Conservation (phyloP, 1,284 basidiomycete species). For the Melampsora abietis-canadensis region DNA sequence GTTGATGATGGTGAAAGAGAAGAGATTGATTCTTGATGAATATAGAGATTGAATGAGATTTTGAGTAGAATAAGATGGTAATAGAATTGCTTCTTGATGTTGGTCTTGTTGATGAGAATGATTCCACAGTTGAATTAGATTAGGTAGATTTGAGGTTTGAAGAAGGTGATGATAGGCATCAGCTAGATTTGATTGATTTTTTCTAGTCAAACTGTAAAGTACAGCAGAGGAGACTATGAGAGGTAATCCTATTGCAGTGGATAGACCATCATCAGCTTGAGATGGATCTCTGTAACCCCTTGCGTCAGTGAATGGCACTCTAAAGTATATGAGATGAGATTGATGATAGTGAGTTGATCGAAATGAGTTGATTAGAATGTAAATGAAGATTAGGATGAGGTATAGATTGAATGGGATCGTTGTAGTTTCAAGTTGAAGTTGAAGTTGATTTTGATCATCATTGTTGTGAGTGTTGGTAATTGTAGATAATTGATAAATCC, state of each 20-base stretch:
- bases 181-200: conserved; percentile 18
- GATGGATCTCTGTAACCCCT: conserved; percentile 49
- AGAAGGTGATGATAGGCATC: neutral
- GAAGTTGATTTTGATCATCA: neutral
- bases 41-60: conserved; percentile 47
- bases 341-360: neutral
- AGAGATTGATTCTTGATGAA: conserved; percentile 51
- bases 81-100: neutral
- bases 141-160: neutral
- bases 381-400: neutral
- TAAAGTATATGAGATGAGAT: conserved; percentile 45
- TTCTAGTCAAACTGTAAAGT: conserved; percentile 47
- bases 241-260: conserved; percentile 48
- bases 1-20: conserved; percentile 54
- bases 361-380: neutral
- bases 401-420: conserved; percentile 2
- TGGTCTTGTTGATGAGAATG: conserved; percentile 45
- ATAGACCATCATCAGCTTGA: conserved; percentile 50
- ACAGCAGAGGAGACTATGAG: conserved; percentile 48
- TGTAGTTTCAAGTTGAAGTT: neutral
- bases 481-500: neutral
- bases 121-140: conserved; percentile 50
- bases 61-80: conserved; percentile 43
- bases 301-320: conserved; percentile 52
- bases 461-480: neutral